These are phyloP conservation scores for Castanea sativa DNA, from an alignment of 306 rosid species.

Conservation along the genomic window DNA sequence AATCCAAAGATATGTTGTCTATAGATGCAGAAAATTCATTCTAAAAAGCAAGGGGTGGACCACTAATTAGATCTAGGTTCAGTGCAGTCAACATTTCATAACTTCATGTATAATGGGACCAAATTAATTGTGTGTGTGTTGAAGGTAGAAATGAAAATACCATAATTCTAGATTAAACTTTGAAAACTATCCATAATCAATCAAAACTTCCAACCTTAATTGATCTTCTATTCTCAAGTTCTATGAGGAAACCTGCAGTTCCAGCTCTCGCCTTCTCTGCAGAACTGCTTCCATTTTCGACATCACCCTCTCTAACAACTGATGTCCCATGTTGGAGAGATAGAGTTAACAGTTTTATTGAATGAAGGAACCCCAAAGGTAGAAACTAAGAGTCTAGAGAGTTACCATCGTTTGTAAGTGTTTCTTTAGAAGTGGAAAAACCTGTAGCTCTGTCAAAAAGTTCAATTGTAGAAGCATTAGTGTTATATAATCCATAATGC, in stretches of 20 bases:
- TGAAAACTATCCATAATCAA: too few species aligned
- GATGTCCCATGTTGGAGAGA: conserved; percentile 13
- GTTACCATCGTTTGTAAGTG: conserved; percentile 36
- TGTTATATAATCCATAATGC: background rate
- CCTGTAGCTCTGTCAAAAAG: conserved; percentile 37
- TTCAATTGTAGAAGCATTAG: conserved; percentile 14
- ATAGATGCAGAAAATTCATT: background rate
- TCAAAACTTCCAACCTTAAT: conserved; percentile 55
- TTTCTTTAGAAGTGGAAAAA: conserved; percentile 20
- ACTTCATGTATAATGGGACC: background rate
- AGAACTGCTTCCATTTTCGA: conserved; percentile 38
- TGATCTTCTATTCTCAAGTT: conserved; percentile 72
- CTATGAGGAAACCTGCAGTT: conserved; percentile 71
- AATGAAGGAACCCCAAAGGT: background rate
- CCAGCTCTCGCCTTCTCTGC: conserved; percentile 55
- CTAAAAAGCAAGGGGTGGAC: background rate
- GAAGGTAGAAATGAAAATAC: background rate
- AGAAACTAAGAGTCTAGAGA: background rate
- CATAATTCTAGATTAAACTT: background rate
- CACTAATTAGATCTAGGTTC: background rate
- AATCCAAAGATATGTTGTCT: background rate
- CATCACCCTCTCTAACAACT: conserved; percentile 37
- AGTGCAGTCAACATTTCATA: background rate
- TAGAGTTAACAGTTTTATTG: conserved; percentile 1
- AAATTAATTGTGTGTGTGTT: background rate